Percentiles rank a stretch among this genome's conserved stretches.
phyloP scores from a whole-genome alignment of 140 eudicot genomes.

The Cichorium intybus region DNA sequence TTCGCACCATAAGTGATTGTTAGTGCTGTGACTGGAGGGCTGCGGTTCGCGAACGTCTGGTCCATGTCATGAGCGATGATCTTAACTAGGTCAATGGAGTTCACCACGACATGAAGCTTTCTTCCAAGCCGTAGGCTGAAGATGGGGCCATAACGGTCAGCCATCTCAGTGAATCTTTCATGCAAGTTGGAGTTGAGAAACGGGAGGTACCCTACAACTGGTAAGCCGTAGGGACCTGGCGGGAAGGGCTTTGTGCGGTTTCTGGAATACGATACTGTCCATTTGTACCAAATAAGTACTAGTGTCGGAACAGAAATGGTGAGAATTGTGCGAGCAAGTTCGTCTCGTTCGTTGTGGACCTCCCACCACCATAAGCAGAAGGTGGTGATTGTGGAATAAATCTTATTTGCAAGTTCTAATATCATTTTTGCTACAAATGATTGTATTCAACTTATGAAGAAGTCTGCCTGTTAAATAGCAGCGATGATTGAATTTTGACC shows the following conservation, averaged over 20 bases:
- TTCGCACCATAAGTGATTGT: constrained; percentile 12
- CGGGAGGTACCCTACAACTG: constrained; percentile 35
- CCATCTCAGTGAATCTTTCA: constrained; percentile 21
- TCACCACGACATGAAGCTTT: constrained; percentile 30
- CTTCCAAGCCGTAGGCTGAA: constrained; percentile 29
- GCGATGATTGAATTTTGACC: neutral
- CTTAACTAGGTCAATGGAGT: constrained; percentile 19
- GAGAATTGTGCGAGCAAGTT: constrained; percentile 4
- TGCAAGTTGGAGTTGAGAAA: constrained; percentile 33
- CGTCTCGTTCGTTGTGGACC: neutral
- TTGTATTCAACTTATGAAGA: neutral
- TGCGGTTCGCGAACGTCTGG: constrained; percentile 26
- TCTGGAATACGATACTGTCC: neutral
- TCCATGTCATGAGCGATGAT: constrained; percentile 20
- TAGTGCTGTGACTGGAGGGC: constrained; percentile 4
- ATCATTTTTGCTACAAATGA: constrained; percentile 15
- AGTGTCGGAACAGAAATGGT: constrained; percentile 1
- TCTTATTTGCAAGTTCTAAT: neutral
- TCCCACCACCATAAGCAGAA: constrained; percentile 29
- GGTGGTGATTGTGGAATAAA: neutral
- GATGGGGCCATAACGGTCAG: constrained; percentile 29
- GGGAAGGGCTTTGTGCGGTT: neutral
- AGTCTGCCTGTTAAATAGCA: neutral
- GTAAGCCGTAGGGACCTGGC: constrained; percentile 37
- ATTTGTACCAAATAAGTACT: constrained; percentile 1